Conservation (phyloP, 2,329 filamentous ascomycete genomes). For the Graphilbum fragrans region DNA sequence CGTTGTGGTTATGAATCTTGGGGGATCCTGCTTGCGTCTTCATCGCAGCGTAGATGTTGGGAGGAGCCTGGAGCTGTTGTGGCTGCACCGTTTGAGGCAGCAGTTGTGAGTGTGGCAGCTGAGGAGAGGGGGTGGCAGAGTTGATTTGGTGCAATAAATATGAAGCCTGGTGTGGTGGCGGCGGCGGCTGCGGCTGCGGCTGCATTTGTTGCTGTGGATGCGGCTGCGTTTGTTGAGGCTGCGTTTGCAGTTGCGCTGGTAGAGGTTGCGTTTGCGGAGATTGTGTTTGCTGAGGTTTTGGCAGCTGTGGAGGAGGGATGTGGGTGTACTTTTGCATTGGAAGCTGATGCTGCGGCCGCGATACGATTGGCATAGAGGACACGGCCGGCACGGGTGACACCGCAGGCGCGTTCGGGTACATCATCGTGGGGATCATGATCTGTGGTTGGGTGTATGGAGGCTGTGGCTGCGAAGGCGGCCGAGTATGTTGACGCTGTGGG, state of each 20-base stretch:
- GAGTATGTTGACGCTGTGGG: neutral
- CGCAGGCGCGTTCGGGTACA: constrained; percentile 6
- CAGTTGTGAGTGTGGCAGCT: neutral
- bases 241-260: constrained; percentile 16
- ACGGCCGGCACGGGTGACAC: neutral
- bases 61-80: too few relatives aligned
- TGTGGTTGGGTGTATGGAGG: constrained; percentile 1
- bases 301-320: too few relatives aligned
- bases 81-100: neutral
- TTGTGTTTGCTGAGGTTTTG: neutral
- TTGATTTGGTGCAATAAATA: neutral
- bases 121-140: neutral
- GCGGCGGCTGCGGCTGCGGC: neutral
- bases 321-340: neutral
- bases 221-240: constrained; percentile 10
- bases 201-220: constrained; percentile 3
- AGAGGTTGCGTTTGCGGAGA: constrained; percentile 14
- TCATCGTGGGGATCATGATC: constrained; percentile 1
- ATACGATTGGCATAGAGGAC: neutral
- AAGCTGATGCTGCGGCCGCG: neutral
- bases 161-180: neutral
- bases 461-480: too few relatives aligned
- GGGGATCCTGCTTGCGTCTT: too few relatives aligned
- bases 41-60: too few relatives aligned
- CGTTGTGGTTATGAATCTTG: too few relatives aligned